Base-by-base conservation (phyloP, 495 filamentous ascomycete species). In the Trichoderma erinaceum region DNA sequence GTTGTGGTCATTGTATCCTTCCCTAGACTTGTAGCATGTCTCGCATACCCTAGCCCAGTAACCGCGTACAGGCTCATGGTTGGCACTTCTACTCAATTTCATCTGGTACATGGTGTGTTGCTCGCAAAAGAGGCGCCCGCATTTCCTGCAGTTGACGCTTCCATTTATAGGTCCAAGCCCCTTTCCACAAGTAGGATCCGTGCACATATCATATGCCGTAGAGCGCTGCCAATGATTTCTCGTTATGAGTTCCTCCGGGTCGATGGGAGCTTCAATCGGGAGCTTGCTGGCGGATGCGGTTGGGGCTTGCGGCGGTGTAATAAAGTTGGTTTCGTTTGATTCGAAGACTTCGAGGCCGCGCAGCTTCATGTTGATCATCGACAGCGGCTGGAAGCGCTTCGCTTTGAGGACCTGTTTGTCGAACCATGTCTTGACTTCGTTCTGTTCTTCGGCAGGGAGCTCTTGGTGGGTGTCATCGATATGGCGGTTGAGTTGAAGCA, bases 61-160 rank as follows among this genome's bases (percentile, higher is more conserved):
- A 1, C 95, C 95, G 69, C 96, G 80, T 0, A 97, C 89, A 0
- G 96, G 96, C 70, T 99, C 96, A 80, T 96, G 92, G 70, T 88
- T 85, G 4, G 96, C 95, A 6, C 92, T 88, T 63, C 93, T 84
- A 12, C 92, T 97, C 23, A 99, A 85, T 83, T 95, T 97, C 91
- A 98, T 98, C 79, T 98, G 93, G 73, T 98, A 99, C 95, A 97
- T 97, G 41, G 94, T 97, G 79, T 99, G 96, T 71, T 96, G 92
- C 75, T 98, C 94, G 78, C 95, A 99, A 74, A 97, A 99, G 43
- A 99, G 80, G 70, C 87, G 90, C 0, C 95, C 95, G 70, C 95
- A 99, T 66, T 92, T 90, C 66, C 95, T 83, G 74, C 95, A 99
- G 73, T 99, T 97, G 70, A 98, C 87, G 68, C 83, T 91, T 18